These are phyloP conservation scores for Clonostachys sp. DNA, from an alignment of 2,329 filamentous ascomycete species.

Conservation along the genomic window DNA sequence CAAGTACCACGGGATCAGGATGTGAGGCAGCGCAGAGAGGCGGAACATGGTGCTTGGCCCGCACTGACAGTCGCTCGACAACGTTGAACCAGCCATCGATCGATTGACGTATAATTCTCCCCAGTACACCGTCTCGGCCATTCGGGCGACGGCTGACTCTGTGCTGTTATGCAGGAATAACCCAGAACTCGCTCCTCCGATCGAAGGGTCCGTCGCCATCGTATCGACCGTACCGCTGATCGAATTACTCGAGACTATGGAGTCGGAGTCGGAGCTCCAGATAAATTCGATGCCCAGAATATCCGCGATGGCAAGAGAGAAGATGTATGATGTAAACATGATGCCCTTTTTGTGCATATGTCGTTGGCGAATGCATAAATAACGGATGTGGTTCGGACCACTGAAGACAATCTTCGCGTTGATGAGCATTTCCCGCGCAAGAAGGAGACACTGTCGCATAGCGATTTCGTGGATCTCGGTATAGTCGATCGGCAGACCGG, in stretches of 20 bases:
- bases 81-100: conserved; percentile 10
- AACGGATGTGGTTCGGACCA: conserved; percentile 6
- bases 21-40: conserved; percentile 10
- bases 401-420: conserved; percentile 8
- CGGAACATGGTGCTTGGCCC: conserved; percentile 15
- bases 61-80: conserved; percentile 15
- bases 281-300: conserved; percentile 13
- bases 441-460: conserved; percentile 11
- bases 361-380: conserved; percentile 13
- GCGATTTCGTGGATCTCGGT: conserved; percentile 9
- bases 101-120: conserved; percentile 15
- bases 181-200: conserved; percentile 14
- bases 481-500: conserved; percentile 6
- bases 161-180: conserved; percentile 12
- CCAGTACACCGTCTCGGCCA: conserved; percentile 14
- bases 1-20: conserved; percentile 14
- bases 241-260: conserved; percentile 10
- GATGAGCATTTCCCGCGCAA: conserved; percentile 8
- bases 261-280: conserved; percentile 17
- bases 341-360: conserved; percentile 17
- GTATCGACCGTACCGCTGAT: conserved; percentile 10
- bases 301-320: conserved; percentile 14
- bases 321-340: conserved; percentile 16
- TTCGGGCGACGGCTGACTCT: conserved; percentile 10
- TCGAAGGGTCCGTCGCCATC: conserved; percentile 9